phyloP scores from a whole-genome alignment of 768 basidiomycete genomes.

The Leccinum variicolor region DNA sequence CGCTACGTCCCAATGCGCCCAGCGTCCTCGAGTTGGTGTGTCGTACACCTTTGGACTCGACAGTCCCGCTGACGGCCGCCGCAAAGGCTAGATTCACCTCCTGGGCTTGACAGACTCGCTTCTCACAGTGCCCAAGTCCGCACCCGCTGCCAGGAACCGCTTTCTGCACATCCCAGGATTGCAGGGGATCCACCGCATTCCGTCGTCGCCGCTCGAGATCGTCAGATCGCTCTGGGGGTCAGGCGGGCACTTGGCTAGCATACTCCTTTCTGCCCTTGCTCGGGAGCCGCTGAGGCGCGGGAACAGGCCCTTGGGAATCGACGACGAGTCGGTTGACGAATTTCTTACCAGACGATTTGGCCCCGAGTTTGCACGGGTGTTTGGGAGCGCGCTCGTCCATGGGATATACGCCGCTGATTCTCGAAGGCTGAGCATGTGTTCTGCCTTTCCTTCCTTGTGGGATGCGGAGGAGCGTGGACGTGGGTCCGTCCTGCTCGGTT shows the following conservation, averaged over 20 bases:
- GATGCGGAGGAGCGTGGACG: conserved; percentile 61
- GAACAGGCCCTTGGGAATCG: conserved; percentile 38
- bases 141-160: conserved; percentile 74
- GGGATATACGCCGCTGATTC: conserved; percentile 93
- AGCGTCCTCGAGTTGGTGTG: conserved; percentile 75
- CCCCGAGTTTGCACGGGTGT: conserved; percentile 59
- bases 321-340: conserved; percentile 79
- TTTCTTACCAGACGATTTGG: conserved; percentile 79
- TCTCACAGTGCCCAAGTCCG: conserved; percentile 60
- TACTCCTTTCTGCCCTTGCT: conserved; percentile 53
- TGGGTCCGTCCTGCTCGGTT: conserved; percentile 69
- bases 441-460: conserved; percentile 75
- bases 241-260: conserved; percentile 35
- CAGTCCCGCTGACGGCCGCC: conserved; percentile 9
- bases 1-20: conserved; percentile 73
- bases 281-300: conserved; percentile 53
- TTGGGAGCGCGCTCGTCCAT: conserved; percentile 83
- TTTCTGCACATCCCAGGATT: conserved; percentile 60
- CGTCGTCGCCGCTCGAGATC: conserved; percentile 38
- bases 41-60: conserved; percentile 7
- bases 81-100: conserved; percentile 64
- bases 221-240: conserved; percentile 32
- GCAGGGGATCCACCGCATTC: conserved; percentile 51
- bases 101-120: conserved; percentile 58
- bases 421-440: conserved; percentile 63